These are phyloP conservation scores for Monascus purpureus DNA, from an alignment of 495 filamentous ascomycete species.

Conservation along the genomic window DNA sequence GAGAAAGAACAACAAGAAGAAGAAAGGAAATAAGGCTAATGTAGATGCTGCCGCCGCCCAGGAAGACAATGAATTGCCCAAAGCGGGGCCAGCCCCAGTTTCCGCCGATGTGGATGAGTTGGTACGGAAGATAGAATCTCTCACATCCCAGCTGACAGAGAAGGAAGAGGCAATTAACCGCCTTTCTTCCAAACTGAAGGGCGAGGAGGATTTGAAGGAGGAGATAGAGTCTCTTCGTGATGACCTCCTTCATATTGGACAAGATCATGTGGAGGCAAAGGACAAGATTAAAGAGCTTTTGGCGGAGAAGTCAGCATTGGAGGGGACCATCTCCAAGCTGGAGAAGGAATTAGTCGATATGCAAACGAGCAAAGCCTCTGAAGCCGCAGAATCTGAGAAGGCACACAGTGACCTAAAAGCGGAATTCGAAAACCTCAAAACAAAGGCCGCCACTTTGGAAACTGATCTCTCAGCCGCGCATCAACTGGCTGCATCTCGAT, in stretches of 20 bases:
- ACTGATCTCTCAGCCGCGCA: constrained; percentile 78
- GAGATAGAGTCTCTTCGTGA: constrained; percentile 78
- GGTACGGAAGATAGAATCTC: constrained; percentile 34
- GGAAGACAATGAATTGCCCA: constrained; percentile 6
- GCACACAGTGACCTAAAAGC: constrained; percentile 43
- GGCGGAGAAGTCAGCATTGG: constrained; percentile 44
- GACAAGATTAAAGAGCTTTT: constrained; percentile 56
- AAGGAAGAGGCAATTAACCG: constrained; percentile 59
- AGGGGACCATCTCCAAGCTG: constrained; percentile 49
- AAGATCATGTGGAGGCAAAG: constrained; percentile 72
- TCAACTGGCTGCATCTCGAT: constrained; percentile 70
- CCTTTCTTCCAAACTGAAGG: constrained; percentile 50
- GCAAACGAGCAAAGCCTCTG: constrained; percentile 36
- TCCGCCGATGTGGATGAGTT: constrained; percentile 25
- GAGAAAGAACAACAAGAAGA: constrained; percentile 87
- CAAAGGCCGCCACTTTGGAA: constrained; percentile 53
- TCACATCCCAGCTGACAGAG: constrained; percentile 50
- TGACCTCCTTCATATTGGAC: constrained; percentile 57
- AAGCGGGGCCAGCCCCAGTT: constrained; percentile 12
- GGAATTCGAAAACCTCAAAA: constrained; percentile 64
- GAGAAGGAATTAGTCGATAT: constrained; percentile 50
- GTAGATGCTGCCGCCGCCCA: constrained; percentile 18
- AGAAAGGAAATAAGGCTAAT: constrained; percentile 52
- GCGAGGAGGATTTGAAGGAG: constrained; percentile 67
- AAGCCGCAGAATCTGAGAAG: constrained; percentile 37